Evolutionary conservation across 441 rosid species (phyloP).

Genomic region (Erodium moschatum): DNA sequence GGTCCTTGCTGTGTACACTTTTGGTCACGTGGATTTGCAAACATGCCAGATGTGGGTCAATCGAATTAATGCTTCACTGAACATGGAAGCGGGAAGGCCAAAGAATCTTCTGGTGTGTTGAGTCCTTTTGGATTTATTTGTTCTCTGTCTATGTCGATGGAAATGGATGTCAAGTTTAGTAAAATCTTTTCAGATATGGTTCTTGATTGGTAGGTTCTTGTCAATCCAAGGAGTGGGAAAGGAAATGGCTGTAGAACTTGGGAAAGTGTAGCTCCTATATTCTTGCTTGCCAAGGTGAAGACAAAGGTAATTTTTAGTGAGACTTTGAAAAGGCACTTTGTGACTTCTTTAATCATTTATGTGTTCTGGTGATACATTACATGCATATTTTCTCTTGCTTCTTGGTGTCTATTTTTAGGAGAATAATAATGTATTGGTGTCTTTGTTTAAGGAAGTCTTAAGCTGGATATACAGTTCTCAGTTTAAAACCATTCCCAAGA

Average conservation of each 20-base stretch:
- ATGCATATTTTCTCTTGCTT: not conserved
- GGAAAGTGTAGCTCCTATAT: conserved; percentile 76
- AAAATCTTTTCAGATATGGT: conserved; percentile 26
- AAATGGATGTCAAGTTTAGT: conserved; percentile 20
- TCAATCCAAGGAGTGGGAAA: conserved; percentile 83
- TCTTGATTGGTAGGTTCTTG: conserved; percentile 48
- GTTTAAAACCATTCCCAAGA: too few relatives aligned
- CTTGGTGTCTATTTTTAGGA: not conserved
- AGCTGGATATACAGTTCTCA: too few relatives aligned
- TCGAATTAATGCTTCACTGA: conserved; percentile 39
- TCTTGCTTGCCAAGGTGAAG: conserved; percentile 51
- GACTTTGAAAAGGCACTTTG: not conserved
- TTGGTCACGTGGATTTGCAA: conserved; percentile 58
- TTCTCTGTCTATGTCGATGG: conserved; percentile 14
- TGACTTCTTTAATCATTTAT: not conserved
- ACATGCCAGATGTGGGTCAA: conserved; percentile 63
- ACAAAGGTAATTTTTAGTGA: conserved; percentile 42
- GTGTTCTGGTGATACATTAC: not conserved
- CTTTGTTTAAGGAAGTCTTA: too few relatives aligned
- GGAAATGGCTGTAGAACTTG: conserved; percentile 54
- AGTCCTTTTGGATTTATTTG: conserved; percentile 13
- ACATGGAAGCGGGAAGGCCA: conserved; percentile 52
- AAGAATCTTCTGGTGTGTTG: conserved; percentile 67
- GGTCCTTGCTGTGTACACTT: conserved; percentile 39
- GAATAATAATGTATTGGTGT: too few relatives aligned